These are phyloP conservation scores for Aspergillus unguis DNA, from an alignment of 2,329 filamentous ascomycete genomes.

Conservation along the genomic window DNA sequence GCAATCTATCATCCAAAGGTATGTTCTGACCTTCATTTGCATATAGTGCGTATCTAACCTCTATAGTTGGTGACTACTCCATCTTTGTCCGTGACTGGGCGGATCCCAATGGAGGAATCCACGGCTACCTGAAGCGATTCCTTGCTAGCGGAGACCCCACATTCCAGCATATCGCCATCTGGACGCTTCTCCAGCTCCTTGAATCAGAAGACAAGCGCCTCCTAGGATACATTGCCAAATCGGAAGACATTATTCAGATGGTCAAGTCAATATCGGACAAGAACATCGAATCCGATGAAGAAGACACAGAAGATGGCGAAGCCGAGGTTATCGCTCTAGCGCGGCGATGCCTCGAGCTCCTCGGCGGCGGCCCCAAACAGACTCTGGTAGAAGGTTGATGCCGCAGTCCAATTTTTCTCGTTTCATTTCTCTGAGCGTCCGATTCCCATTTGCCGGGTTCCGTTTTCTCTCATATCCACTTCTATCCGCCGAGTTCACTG, in stretches of 20 bases:
- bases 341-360: conserved; percentile 80
- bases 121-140: conserved; percentile 91
- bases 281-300: conserved; percentile 81
- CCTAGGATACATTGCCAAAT: conserved; percentile 83
- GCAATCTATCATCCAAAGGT: conserved; percentile 97
- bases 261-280: conserved; percentile 88
- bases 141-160: conserved; percentile 91
- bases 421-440: conserved; percentile 11
- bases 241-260: conserved; percentile 86
- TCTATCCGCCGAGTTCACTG: background rate
- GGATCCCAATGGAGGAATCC: conserved; percentile 87
- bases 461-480: conserved; percentile 17
- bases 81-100: conserved; percentile 95
- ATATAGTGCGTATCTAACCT: background rate
- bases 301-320: conserved; percentile 84
- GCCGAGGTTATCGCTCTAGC: conserved; percentile 90
- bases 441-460: conserved; percentile 13
- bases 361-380: conserved; percentile 72
- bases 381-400: conserved; percentile 72
- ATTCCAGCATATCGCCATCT: conserved; percentile 98
- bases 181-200: conserved; percentile 91
- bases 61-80: conserved; percentile 84
- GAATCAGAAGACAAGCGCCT: conserved; percentile 90
- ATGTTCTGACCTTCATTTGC: conserved; percentile 27
- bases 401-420: background rate